Evolutionary conservation across 352 stramenopile species (phyloP).

Genomic region (Hyaloperonospora arabidopsidis): DNA sequence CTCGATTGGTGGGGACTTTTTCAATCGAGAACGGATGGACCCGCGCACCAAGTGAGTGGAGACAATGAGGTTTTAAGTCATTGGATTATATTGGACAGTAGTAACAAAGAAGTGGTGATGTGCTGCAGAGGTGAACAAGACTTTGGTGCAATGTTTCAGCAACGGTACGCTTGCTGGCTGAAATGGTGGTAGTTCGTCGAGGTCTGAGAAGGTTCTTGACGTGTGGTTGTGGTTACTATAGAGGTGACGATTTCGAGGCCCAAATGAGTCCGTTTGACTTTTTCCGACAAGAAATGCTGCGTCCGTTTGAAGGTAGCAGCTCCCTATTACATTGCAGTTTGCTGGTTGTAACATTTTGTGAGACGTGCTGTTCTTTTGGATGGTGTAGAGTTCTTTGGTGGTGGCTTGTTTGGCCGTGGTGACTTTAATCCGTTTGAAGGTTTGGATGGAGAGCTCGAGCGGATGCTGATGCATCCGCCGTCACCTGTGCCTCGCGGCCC

Average conservation of each 20-base stretch:
- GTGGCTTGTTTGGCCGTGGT: constrained; percentile 26
- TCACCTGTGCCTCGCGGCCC: constrained; percentile 34
- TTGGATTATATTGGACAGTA: neutral
- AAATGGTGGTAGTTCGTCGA: neutral
- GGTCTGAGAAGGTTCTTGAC: neutral
- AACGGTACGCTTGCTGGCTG: constrained; percentile 26
- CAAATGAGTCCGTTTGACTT: constrained; percentile 81
- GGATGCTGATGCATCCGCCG: constrained; percentile 44
- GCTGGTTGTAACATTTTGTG: neutral
- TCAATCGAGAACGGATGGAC: constrained; percentile 66
- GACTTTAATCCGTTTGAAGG: constrained; percentile 48
- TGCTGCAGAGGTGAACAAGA: constrained; percentile 27
- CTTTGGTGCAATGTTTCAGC: constrained; percentile 44
- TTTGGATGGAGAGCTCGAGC: constrained; percentile 57
- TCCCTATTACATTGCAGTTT: neutral
- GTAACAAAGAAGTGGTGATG: neutral
- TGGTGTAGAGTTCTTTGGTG: constrained; percentile 51
- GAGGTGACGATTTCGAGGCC: constrained; percentile 63
- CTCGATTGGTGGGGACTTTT: constrained; percentile 47
- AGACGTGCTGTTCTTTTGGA: neutral
- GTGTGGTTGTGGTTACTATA: constrained; percentile 13
- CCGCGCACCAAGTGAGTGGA: constrained; percentile 31
- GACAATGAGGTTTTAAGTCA: neutral
- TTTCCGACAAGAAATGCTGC: constrained; percentile 69
- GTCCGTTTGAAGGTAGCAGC: constrained; percentile 69